phyloP scores from a whole-genome alignment of 2,329 filamentous ascomycete species.

The Xylaria multiplex region DNA sequence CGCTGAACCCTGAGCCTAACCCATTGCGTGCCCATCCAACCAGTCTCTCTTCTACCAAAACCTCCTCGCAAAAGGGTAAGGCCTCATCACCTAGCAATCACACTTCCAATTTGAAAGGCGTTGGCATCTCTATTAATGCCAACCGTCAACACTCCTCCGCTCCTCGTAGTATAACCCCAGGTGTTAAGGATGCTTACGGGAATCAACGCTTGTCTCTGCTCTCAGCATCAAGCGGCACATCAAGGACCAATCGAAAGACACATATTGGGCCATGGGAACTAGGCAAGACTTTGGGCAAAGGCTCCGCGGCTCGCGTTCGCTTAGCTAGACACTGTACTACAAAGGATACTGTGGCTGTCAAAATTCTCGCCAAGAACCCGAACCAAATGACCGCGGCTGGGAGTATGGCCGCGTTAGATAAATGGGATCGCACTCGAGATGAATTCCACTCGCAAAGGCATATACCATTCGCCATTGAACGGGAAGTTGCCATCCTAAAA shows the following conservation, averaged over 20 bases:
- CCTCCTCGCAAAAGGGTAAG: constrained; percentile 15
- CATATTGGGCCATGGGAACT: constrained; percentile 95
- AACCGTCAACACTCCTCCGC: constrained; percentile 15
- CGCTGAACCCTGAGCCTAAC: constrained; percentile 34
- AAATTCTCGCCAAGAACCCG: constrained; percentile 89
- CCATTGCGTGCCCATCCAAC: constrained; percentile 42
- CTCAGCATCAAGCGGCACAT: constrained; percentile 44
- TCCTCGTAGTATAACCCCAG: constrained; percentile 21
- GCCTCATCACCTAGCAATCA: constrained; percentile 21
- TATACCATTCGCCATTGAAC: constrained; percentile 89
- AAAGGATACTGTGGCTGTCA: constrained; percentile 86
- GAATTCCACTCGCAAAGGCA: constrained; percentile 69
- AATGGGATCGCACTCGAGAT: constrained; percentile 70
- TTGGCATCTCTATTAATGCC: constrained; percentile 7
- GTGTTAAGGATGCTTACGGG: constrained; percentile 31
- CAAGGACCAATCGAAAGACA: constrained; percentile 65
- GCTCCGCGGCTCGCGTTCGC: constrained; percentile 87
- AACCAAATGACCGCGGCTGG: constrained; percentile 84
- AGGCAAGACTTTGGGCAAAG: constrained; percentile 87
- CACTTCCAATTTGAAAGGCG: constrained; percentile 12
- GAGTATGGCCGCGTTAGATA: constrained; percentile 84
- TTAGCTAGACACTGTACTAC: constrained; percentile 83
- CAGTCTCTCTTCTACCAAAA: constrained; percentile 14
- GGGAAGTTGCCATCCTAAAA: constrained; percentile 97
- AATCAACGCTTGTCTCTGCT: constrained; percentile 44